phyloP scores from a whole-genome alignment of 257 asterid genomes.

The Ajuga chamaepitys region DNA sequence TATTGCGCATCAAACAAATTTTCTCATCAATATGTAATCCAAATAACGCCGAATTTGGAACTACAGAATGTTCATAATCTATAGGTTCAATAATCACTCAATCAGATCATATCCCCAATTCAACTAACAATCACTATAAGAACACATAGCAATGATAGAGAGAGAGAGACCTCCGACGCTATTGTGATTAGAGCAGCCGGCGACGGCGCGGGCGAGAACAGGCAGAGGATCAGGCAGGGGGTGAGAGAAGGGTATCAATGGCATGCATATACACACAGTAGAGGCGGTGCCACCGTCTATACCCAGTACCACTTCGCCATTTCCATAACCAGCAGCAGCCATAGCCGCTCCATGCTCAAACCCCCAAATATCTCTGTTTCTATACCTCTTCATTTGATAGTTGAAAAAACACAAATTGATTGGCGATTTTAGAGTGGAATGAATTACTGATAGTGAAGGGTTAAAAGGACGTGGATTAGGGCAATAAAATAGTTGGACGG shows the following conservation, averaged over 20 bases:
- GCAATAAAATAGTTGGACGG: constrained; percentile 33
- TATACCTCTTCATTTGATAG: constrained; percentile 33
- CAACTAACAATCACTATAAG: background rate
- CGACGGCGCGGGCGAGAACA: constrained; percentile 65
- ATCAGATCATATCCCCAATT: background rate
- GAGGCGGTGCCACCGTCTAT: constrained; percentile 76
- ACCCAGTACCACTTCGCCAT: constrained; percentile 53
- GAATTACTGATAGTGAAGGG: constrained; percentile 17
- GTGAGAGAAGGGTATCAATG: constrained; percentile 36
- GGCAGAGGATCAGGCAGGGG: constrained; percentile 60
- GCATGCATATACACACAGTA: constrained; percentile 72
- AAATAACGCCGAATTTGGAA: background rate
- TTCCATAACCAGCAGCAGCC: constrained; percentile 18
- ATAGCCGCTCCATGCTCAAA: constrained; percentile 33
- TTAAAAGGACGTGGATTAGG: constrained; percentile 20
- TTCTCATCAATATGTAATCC: background rate
- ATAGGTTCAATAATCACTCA: background rate
- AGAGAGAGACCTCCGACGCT: constrained; percentile 64
- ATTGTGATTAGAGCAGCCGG: constrained; percentile 81
- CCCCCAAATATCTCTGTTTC: constrained; percentile 36
- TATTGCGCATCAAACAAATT: background rate
- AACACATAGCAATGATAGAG: background rate
- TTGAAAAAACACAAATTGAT: background rate
- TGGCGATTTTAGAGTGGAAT: background rate
- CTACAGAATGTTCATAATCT: background rate